Percentiles rank a stretch among this genome's conserved stretches.
Evolutionary conservation across 2,329 filamentous ascomycete species (phyloP).

Genomic region (Beauveria asiatica): DNA sequence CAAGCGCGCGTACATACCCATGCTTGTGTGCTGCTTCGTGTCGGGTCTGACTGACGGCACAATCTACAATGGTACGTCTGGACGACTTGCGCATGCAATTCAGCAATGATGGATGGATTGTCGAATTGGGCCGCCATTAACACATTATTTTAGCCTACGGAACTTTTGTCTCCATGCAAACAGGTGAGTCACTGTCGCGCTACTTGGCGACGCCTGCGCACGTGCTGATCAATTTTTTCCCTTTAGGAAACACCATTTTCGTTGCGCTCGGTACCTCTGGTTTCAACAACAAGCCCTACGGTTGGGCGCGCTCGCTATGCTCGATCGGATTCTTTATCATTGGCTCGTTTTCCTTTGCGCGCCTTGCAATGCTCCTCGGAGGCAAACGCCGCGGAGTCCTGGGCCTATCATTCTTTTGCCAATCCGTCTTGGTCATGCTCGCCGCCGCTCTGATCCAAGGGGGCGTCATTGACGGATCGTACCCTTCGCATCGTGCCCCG

Average conservation of each 20-base stretch:
- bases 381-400: conserved; percentile 34
- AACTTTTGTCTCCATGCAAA: conserved; percentile 34
- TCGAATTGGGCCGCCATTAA: neutral
- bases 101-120: neutral
- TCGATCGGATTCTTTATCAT: conserved; percentile 46
- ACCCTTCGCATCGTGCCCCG: conserved; percentile 8
- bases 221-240: neutral
- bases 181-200: conserved; percentile 15
- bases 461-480: conserved; percentile 20
- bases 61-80: conserved; percentile 25
- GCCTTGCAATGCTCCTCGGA: conserved; percentile 22
- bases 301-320: conserved; percentile 39
- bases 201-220: neutral
- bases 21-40: conserved; percentile 31
- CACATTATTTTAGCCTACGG: conserved; percentile 18
- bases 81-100: neutral
- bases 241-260: conserved; percentile 54
- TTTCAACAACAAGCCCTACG: conserved; percentile 39
- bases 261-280: conserved; percentile 48
- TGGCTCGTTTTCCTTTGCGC: conserved; percentile 40
- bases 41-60: conserved; percentile 33
- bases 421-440: conserved; percentile 41
- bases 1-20: conserved; percentile 23
- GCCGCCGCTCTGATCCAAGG: conserved; percentile 44
- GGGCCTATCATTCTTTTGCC: conserved; percentile 40